phyloP scores from a whole-genome alignment of 1,284 basidiomycete species.

The Rhodotorula sp. region DNA sequence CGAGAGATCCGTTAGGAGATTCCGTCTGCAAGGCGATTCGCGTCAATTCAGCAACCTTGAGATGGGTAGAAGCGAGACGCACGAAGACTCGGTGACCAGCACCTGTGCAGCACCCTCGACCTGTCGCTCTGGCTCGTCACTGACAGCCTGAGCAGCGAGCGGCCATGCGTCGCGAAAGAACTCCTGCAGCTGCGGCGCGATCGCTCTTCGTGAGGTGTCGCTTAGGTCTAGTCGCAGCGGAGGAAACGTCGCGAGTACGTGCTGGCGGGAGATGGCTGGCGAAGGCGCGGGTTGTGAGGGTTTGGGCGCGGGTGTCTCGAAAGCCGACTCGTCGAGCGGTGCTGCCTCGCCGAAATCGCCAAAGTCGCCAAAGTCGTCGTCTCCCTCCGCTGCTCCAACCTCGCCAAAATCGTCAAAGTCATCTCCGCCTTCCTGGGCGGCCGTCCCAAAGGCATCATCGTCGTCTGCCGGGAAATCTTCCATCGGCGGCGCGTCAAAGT shows the following conservation, averaged over 20 bases:
- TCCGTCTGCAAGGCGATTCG: conserved; percentile 3
- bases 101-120: conserved; percentile 75
- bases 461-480: conserved; percentile 1
- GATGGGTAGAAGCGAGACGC: neutral
- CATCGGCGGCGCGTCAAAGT: conserved; percentile 20
- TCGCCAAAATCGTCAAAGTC: conserved; percentile 25
- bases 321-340: conserved; percentile 51
- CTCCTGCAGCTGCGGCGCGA: conserved; percentile 63
- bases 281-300: neutral
- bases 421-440: conserved; percentile 2
- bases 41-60: rapidly evolving
- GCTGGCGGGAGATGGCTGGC: neutral
- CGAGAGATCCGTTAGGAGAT: conserved; percentile 17
- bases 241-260: conserved; percentile 54
- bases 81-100: conserved; percentile 56
- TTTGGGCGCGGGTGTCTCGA: conserved; percentile 45
- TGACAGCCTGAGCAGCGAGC: conserved; percentile 57
- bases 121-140: conserved; percentile 71
- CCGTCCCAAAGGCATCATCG: conserved; percentile 6
- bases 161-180: conserved; percentile 64
- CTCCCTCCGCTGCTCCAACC: conserved; percentile 58
- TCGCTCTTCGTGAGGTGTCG: conserved; percentile 58
- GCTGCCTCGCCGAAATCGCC: conserved; percentile 57
- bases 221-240: conserved; percentile 63
- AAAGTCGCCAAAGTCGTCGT: conserved; percentile 66